A percentile compares a stretch with the other conserved stretches of the same genome.
phyloP scores from a whole-genome alignment of 2,329 filamentous ascomycete genomes.

The Penicillium sp. region DNA sequence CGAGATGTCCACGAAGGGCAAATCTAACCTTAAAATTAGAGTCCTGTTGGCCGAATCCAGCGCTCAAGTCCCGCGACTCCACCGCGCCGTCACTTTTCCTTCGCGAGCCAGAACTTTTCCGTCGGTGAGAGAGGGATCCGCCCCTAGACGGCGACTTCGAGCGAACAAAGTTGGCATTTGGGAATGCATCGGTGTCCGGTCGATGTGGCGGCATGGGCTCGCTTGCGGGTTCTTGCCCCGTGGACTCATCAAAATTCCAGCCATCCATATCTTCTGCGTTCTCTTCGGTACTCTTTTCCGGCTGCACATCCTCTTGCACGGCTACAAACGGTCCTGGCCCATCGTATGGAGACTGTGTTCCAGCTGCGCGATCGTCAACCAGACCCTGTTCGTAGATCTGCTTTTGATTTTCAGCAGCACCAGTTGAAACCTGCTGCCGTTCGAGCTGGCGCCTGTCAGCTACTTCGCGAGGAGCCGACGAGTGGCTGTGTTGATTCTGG shows the following conservation, averaged over 20 bases:
- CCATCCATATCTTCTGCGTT: conserved; percentile 63
- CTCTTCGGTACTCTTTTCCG: conserved; percentile 46
- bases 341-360: conserved; percentile 59
- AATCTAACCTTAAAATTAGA: conserved; percentile 89
- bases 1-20: conserved; percentile 84
- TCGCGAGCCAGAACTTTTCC: conserved; percentile 76
- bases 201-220: conserved; percentile 56
- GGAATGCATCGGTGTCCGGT: conserved; percentile 85
- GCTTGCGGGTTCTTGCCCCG: conserved; percentile 50
- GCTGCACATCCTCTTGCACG: conserved; percentile 41
- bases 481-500: conserved; percentile 45
- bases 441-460: conserved; percentile 42
- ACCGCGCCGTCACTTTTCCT: conserved; percentile 61
- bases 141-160: conserved; percentile 74
- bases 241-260: conserved; percentile 89
- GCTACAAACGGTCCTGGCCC: conserved; percentile 54
- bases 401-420: conserved; percentile 54
- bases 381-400: conserved; percentile 42
- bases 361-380: conserved; percentile 56
- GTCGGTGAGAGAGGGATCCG: conserved; percentile 65
- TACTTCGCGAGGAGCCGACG: conserved; percentile 39
- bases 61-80: conserved; percentile 55
- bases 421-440: conserved; percentile 49
- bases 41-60: conserved; percentile 52
- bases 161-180: conserved; percentile 71